phyloP scores from a whole-genome alignment of 352 stramenopile genomes.

The Phytophthora ramorum region DNA sequence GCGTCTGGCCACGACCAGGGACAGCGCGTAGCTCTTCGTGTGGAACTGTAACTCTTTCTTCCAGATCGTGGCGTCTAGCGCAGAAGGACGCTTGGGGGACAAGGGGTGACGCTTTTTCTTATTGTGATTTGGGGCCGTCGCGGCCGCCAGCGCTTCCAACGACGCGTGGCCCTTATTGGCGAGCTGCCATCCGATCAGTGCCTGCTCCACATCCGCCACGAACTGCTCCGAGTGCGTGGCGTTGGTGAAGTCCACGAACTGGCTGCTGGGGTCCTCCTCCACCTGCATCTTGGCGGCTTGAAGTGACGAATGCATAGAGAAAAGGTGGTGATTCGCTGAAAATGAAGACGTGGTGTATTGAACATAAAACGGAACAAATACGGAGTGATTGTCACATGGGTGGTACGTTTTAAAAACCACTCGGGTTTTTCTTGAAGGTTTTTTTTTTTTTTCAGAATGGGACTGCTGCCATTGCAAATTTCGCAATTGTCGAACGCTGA shows the following conservation, averaged over 20 bases:
- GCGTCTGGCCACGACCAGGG: constrained; percentile 45
- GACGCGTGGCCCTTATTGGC: constrained; percentile 71
- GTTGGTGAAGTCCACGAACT: constrained; percentile 90
- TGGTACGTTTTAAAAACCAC: no score
- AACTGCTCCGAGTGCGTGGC: constrained; percentile 84
- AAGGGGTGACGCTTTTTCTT: neutral
- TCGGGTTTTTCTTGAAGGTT: no score
- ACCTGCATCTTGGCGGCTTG: constrained; percentile 56
- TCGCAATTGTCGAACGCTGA: neutral
- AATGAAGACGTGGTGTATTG: neutral
- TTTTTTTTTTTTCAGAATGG: no score
- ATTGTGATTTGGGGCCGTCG: constrained; percentile 1
- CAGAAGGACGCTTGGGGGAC: neutral
- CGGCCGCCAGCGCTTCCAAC: constrained; percentile 39
- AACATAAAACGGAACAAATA: neutral
- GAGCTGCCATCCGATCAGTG: constrained; percentile 74
- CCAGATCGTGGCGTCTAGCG: constrained; percentile 33
- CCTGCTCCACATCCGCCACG: constrained; percentile 77
- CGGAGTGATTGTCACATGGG: neutral
- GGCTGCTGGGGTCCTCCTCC: constrained; percentile 84
- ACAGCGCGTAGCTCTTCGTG: constrained; percentile 54
- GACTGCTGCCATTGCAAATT: no score
- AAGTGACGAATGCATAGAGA: constrained; percentile 7
- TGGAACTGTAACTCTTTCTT: constrained; percentile 47
- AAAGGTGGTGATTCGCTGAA: neutral